Evolutionary conservation across 495 filamentous ascomycete genomes (phyloP), one percentile per base, ranked within the genome.

Genomic region (Usnea hakonensis): DNA sequence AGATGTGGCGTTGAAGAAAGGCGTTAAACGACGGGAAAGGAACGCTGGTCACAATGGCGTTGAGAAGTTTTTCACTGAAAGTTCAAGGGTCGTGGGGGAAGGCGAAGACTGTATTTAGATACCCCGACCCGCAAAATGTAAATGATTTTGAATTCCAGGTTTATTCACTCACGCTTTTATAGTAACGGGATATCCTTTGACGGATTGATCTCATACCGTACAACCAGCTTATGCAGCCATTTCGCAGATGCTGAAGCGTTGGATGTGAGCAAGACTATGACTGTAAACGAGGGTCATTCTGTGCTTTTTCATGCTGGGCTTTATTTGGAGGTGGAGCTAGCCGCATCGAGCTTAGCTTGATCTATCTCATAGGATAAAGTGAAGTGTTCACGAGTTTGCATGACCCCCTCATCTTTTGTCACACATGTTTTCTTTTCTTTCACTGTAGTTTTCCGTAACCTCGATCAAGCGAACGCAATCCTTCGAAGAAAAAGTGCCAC

Each of bases 51-150:
- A 28, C 32, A 28, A 5, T 40, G 9, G 44, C 46, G 46, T 50
- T 54, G 23, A 57, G 30, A 54, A 4, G 19, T 33, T 54, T 7
- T 21, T 30, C 4, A 16, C 6, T 48, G 19, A 21, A 30, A 36
- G 46, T 19, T 26, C 16, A 37, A 44, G 53, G 60, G 54, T 62
- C 60, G 30, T 36, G 37, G 60, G 53, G 53, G 60, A 43, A 4
- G 38, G 38, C 40, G 60, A 46, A 62, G 53, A 62, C 53, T 62
- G 60, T 62, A 62, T 30, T 62, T 56, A 62, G 60, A 62, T 62
- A 62, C 60, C 60, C 60, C 54, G 60, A 48, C 60, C 60, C 40
- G 60, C 50, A 41, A n/a, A 30, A 62, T 62, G 23, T 35, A 53
- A 57, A 57, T 28, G 30, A 35, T 37, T 50, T 48, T 33, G 10